Conservation (phyloP, 441 rosid species). For the Pelargonium myrrhifolium region DNA sequence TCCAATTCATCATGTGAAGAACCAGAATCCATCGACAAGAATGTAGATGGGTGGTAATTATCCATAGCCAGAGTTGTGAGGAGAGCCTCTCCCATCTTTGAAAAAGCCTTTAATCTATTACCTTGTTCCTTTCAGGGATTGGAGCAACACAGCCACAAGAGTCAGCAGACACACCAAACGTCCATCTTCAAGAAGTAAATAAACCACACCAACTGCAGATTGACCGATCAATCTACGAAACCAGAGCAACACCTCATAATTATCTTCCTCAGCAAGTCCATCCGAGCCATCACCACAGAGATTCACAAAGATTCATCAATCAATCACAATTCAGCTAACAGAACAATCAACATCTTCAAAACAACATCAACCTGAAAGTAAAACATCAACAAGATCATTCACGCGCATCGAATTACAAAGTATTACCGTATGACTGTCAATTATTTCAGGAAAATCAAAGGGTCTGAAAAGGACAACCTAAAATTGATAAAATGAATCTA, state of each 20-base stretch:
- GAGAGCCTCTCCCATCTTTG: conserved; percentile 58
- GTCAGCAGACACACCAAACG: conserved; percentile 16
- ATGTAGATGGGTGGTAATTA: conserved; percentile 77
- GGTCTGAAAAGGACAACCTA: neutral
- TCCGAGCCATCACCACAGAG: conserved; percentile 28
- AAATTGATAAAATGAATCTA: neutral
- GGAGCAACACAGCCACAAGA: conserved; percentile 18
- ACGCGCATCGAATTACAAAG: neutral
- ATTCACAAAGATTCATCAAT: conserved; percentile 27
- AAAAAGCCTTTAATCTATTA: neutral
- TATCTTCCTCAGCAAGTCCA: conserved; percentile 51
- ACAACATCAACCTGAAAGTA: conserved; percentile 40
- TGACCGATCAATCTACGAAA: conserved; percentile 61
- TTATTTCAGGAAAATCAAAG: neutral
- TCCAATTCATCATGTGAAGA: conserved; percentile 66
- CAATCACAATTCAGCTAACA: conserved; percentile 23
- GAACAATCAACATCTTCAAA: conserved; percentile 23
- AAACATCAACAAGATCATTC: conserved; percentile 11
- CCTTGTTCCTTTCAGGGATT: conserved; percentile 14
- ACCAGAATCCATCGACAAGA: conserved; percentile 79
- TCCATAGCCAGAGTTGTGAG: conserved; percentile 62
- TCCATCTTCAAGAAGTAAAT: conserved; percentile 21
- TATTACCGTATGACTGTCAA: neutral
- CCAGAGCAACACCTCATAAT: conserved; percentile 58
- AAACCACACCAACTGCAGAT: conserved; percentile 15